Evolutionary conservation across 352 stramenopile species (phyloP), one percentile per base, ranked within the genome.

Genomic region (Globisporangium abappressorium): DNA sequence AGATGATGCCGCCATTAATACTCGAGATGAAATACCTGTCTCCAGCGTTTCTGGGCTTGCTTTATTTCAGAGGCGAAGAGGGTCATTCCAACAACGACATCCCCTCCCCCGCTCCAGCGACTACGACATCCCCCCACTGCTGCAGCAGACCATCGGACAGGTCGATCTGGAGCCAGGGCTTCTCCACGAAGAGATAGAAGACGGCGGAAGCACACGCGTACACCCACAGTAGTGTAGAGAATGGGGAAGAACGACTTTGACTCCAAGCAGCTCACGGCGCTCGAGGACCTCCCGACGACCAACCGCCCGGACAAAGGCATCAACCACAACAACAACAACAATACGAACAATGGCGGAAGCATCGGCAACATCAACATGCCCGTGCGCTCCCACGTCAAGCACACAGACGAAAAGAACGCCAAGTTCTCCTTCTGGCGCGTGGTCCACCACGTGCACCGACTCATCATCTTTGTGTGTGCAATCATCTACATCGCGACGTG

Each of bases 171-270:
- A 43, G 4, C 36, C 36, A 43, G 36, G 14, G 15, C 11, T 43
- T 43, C 0, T 38, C 34, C 36, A 43, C 4, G 11, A 43, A 43
- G 36, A 43, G 11, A 43, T 14, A 43, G 36, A 43, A 9, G 7
- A 18, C 36, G 11, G 36, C 5, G 34, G 34, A 41, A 0, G 11
- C 34, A 11, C 34, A 11, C 34, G 36, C 12, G 36, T 43, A 43
- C 9, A 15, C 36, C 11, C 36, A 43, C 36, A 43, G 36, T 14
- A 43, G 36, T 43, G 15, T 43, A 47, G 38, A 47, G 14, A 12
- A 56, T 56, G 49, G 49, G 22, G 8, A 56, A 56, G 49, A 56
- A 56, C 22, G 49, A 56, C 22, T 56, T 56, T 56, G 49, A 56
- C 49, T 3, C 18, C 18, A 56, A 56, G 49, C 49, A 56, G 49